Percentiles rank a stretch among this genome's conserved stretches.
phyloP scores from a whole-genome alignment of 2,329 filamentous ascomycete species.

The Torrubiellomyces zombiae region DNA sequence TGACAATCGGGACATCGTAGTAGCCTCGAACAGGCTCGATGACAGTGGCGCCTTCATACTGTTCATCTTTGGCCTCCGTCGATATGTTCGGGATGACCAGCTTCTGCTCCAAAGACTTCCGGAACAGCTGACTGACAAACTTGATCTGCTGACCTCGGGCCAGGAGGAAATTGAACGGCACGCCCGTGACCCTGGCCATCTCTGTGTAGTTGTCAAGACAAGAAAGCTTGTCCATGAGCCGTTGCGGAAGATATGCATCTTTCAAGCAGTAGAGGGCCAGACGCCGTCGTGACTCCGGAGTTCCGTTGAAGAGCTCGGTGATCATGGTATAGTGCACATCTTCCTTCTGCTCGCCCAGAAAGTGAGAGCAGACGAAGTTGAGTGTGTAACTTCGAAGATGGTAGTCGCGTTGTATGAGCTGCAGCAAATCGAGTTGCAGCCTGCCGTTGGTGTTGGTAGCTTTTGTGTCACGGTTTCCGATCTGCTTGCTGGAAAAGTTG shows the following conservation, averaged over 20 bases:
- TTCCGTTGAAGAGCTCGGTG: constrained; percentile 93
- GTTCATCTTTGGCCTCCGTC: constrained; percentile 57
- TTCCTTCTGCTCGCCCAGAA: constrained; percentile 93
- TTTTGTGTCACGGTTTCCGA: constrained; percentile 92
- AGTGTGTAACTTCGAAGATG: constrained; percentile 93
- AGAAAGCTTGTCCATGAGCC: constrained; percentile 92
- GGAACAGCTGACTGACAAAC: constrained; percentile 92
- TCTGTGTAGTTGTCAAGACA: constrained; percentile 98
- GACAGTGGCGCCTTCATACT: constrained; percentile 95
- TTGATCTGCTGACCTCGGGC: constrained; percentile 92
- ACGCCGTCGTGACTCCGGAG: constrained; percentile 76
- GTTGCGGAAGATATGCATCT: constrained; percentile 86
- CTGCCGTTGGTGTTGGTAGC: constrained; percentile 87
- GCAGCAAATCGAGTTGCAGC: constrained; percentile 83
- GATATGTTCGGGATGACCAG: constrained; percentile 82
- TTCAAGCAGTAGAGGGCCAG: constrained; percentile 93
- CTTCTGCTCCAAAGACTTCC: constrained; percentile 84
- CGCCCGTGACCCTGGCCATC: constrained; percentile 98
- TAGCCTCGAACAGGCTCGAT: constrained; percentile 90
- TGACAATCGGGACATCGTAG: constrained; percentile 89
- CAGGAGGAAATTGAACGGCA: constrained; percentile 89
- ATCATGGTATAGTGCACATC: constrained; percentile 99
- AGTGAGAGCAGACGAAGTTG: constrained; percentile 90
- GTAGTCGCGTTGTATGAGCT: constrained; percentile 85
- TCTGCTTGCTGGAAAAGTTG: constrained; percentile 94